A percentile compares a stretch with the other conserved stretches of the same genome.
phyloP scores from a whole-genome alignment of 2,329 filamentous ascomycete genomes.

The Diaporthe sp. region DNA sequence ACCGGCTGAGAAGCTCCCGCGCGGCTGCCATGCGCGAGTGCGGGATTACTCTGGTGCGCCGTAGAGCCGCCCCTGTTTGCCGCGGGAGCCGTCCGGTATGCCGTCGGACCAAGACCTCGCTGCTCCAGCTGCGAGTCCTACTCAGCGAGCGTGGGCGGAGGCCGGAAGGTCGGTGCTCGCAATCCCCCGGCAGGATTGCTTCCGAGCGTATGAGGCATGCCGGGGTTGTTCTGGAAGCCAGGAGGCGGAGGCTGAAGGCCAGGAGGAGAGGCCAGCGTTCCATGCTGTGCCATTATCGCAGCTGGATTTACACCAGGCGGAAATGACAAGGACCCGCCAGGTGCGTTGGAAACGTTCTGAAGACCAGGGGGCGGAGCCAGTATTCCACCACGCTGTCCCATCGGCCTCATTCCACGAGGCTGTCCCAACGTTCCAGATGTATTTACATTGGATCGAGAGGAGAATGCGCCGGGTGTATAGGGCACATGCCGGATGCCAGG shows the following conservation, averaged over 20 bases:
- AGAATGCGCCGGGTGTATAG: no score
- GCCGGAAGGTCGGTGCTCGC: neutral
- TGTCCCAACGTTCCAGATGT: neutral
- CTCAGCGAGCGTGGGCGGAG: neutral
- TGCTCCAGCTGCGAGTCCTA: conserved; percentile 11
- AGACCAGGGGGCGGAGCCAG: neutral
- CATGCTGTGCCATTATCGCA: neutral
- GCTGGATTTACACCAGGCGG: no score
- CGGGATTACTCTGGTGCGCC: neutral
- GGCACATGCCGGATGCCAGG: no score
- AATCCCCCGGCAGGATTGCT: neutral
- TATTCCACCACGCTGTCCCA: neutral
- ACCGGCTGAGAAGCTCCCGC: neutral
- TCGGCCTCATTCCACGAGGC: neutral
- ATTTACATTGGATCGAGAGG: neutral
- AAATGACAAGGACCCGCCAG: neutral
- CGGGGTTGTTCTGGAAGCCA: neutral
- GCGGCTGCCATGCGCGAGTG: neutral
- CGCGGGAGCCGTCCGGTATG: neutral
- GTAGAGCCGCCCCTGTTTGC: neutral
- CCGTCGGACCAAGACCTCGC: neutral
- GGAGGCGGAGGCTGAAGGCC: neutral
- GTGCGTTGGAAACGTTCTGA: neutral
- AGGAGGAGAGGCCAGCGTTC: neutral
- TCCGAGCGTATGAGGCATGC: neutral